phyloP scores from a whole-genome alignment of 345 rosid genomes.

The Pugionium dolabratum region DNA sequence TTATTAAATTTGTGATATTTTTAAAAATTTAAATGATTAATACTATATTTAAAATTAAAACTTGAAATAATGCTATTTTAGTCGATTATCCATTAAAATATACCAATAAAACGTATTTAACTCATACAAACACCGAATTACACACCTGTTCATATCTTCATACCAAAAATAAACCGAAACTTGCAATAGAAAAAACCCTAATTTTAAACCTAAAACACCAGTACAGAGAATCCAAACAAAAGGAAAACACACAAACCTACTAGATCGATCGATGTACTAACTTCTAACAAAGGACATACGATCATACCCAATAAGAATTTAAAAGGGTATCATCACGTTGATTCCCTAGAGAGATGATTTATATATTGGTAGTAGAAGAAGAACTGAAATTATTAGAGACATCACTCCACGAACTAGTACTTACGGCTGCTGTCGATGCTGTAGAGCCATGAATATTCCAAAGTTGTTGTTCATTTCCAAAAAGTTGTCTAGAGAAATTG shows the following conservation, averaged over 20 bases:
- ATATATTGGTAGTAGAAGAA: conserved; percentile 43
- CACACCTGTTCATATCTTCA: conserved; percentile 25
- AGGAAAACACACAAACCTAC: conserved; percentile 13
- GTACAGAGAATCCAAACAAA: conserved; percentile 24
- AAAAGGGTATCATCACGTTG: conserved; percentile 1
- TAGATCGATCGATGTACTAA: conserved; percentile 25
- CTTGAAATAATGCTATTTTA: too few species aligned
- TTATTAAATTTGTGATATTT: too few species aligned
- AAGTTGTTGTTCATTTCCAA: conserved; percentile 39
- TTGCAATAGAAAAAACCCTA: conserved; percentile 22
- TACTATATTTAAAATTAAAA: too few species aligned
- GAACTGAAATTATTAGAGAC: conserved; percentile 44
- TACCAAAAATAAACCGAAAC: not conserved
- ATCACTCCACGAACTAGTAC: conserved; percentile 45
- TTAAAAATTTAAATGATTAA: too few species aligned
- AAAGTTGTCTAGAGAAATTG: conserved; percentile 37
- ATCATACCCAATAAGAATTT: conserved; percentile 32
- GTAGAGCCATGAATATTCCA: conserved; percentile 39
- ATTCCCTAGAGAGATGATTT: conserved; percentile 13
- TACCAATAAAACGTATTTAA: conserved; percentile 11
- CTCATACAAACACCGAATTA: conserved; percentile 14
- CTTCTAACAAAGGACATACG: conserved; percentile 33
- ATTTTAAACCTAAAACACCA: conserved; percentile 20
- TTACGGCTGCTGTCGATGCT: conserved; percentile 29
- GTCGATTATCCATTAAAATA: not conserved